These are phyloP conservation scores for Fusarium sp. DNA, from an alignment of 2,329 filamentous ascomycete genomes.

Conservation along the genomic window DNA sequence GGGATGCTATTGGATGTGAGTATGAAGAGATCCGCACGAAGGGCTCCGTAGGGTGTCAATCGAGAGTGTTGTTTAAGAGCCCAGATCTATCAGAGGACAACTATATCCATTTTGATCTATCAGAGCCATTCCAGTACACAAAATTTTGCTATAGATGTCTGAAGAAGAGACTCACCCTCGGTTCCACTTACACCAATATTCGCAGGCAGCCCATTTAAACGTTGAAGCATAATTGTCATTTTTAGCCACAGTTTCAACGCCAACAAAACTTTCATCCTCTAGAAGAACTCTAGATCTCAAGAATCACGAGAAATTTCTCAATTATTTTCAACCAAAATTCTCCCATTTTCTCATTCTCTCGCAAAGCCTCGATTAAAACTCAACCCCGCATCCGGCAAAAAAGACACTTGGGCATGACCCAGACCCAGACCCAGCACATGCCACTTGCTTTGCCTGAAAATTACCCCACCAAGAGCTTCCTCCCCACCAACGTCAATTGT, in stretches of 20 bases:
- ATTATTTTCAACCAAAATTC: neutral
- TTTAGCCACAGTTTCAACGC: neutral
- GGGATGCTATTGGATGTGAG: neutral
- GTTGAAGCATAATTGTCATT: neutral
- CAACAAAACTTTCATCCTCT: neutral
- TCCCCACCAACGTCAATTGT: conserved; percentile 26
- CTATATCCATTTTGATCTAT: neutral
- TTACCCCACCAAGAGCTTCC: conserved; percentile 42
- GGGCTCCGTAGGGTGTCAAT: neutral
- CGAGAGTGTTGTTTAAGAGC: neutral
- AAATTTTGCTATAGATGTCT: neutral
- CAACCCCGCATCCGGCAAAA: conserved; percentile 6
- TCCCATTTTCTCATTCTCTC: neutral
- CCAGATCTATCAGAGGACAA: neutral
- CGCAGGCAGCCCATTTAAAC: neutral
- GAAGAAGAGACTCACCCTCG: neutral
- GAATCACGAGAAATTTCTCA: neutral
- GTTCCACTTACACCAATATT: neutral
- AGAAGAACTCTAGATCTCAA: neutral
- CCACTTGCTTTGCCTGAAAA: conserved; percentile 10
- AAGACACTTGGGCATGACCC: conserved; percentile 1
- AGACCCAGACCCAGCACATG: conserved; percentile 24
- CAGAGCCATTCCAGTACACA: neutral
- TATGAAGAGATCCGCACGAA: neutral
- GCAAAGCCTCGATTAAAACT: neutral